phyloP scores from a whole-genome alignment of 345 rosid genomes.

The Ailanthus altissimus region DNA sequence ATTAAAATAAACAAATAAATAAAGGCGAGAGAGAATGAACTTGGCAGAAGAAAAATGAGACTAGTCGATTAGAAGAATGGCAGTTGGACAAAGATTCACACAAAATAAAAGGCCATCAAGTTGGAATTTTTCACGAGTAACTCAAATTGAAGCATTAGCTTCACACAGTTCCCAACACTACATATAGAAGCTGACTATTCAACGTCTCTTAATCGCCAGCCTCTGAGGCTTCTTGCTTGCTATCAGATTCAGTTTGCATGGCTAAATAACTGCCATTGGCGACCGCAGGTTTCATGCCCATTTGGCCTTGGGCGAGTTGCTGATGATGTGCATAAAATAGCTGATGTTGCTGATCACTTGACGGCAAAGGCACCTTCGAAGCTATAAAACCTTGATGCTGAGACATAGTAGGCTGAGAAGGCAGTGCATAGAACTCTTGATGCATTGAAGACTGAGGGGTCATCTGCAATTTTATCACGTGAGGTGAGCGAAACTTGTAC shows the following conservation, averaged over 20 bases:
- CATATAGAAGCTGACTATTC: neutral
- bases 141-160: neutral
- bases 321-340: slow-evolving; percentile 24
- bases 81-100: neutral
- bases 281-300: slow-evolving; percentile 22
- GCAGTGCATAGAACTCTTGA: slow-evolving; percentile 32
- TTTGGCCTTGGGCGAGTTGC: slow-evolving; percentile 29
- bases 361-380: slow-evolving; percentile 22
- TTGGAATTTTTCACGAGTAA: neutral
- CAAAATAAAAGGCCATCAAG: neutral
- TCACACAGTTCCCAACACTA: neutral
- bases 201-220: slow-evolving; percentile 1
- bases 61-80: neutral
- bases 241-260: slow-evolving; percentile 19
- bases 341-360: slow-evolving; percentile 25
- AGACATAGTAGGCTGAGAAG: slow-evolving; percentile 31
- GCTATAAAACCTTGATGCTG: slow-evolving; percentile 25
- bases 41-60: neutral
- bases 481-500: neutral
- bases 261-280: slow-evolving; percentile 16
- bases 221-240: slow-evolving; percentile 11
- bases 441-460: slow-evolving; percentile 20
- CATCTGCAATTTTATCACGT: slow-evolving; percentile 15
- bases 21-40: too few relatives aligned
- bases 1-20: too few relatives aligned